A percentile compares a stretch with the other conserved stretches of the same genome.
Evolutionary conservation across 176 grass and related monocot genomes (phyloP).

Genomic region (Musa beccarii): DNA sequence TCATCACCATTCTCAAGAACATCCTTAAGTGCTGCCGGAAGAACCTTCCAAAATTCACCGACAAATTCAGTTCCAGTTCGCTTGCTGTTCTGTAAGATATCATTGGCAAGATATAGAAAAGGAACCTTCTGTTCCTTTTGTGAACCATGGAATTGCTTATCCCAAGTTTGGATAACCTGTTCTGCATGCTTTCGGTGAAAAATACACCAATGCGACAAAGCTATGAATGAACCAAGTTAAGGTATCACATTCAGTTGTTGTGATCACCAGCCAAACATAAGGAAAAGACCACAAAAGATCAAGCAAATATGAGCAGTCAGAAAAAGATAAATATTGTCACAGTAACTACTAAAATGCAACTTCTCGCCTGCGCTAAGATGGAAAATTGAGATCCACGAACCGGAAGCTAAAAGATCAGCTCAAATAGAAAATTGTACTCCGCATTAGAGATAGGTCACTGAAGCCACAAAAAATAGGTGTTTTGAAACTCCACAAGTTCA

Average conservation of each 20-base stretch:
- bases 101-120: constrained; percentile 90
- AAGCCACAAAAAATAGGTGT: too few relatives aligned
- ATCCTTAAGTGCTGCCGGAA: constrained; percentile 76
- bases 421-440: too few relatives aligned
- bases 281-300: background rate
- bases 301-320: too few relatives aligned
- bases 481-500: too few relatives aligned
- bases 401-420: too few relatives aligned
- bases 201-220: constrained; percentile 97
- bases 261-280: background rate
- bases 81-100: constrained; percentile 96
- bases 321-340: too few relatives aligned
- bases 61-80: constrained; percentile 93
- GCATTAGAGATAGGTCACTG: too few relatives aligned
- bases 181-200: constrained; percentile 91
- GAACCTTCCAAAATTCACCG: constrained; percentile 97
- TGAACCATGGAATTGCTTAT: constrained; percentile 72
- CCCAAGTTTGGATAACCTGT: constrained; percentile 86
- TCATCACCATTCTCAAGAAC: constrained; percentile 67
- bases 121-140: constrained; percentile 68
- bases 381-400: too few relatives aligned
- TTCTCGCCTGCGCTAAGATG: too few relatives aligned
- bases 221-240: constrained; percentile 32
- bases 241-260: background rate
- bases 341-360: too few relatives aligned